These are phyloP conservation scores for Ilex asprella DNA, from an alignment of 257 asterid species.

Conservation along the genomic window DNA sequence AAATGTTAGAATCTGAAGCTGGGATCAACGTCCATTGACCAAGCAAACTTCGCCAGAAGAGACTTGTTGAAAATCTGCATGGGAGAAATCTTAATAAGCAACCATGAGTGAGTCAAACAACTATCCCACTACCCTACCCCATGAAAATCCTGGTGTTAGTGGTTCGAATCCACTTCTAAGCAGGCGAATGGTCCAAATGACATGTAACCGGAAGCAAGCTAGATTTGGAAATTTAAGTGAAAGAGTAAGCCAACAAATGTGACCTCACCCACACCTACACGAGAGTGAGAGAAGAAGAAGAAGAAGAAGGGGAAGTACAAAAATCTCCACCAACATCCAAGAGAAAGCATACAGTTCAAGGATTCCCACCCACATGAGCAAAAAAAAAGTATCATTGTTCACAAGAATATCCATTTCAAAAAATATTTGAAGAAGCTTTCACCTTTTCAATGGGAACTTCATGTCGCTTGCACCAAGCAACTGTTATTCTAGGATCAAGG, in stretches of 20 bases:
- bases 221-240: too few relatives aligned
- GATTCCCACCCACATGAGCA: too few relatives aligned
- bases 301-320: neutral
- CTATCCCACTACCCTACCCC: neutral
- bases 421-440: neutral
- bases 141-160: neutral
- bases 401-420: too few relatives aligned
- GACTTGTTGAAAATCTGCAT: slow-evolving; percentile 93
- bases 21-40: slow-evolving; percentile 99
- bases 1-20: slow-evolving; percentile 60
- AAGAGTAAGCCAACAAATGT: too few relatives aligned
- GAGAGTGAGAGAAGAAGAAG: neutral
- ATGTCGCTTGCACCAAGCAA: slow-evolving; percentile 98
- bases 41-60: slow-evolving; percentile 79
- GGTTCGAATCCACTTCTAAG: too few relatives aligned
- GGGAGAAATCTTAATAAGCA: neutral
- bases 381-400: neutral
- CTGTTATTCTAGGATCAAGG: slow-evolving; percentile 98
- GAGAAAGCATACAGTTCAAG: too few relatives aligned
- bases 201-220: too few relatives aligned
- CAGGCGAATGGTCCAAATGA: too few relatives aligned
- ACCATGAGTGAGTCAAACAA: too few relatives aligned
- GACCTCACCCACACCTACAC: too few relatives aligned
- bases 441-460: slow-evolving; percentile 99
- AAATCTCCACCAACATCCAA: neutral